Conservation (phyloP, 352 stramenopile species). For the Thraustotheca clavata region DNA sequence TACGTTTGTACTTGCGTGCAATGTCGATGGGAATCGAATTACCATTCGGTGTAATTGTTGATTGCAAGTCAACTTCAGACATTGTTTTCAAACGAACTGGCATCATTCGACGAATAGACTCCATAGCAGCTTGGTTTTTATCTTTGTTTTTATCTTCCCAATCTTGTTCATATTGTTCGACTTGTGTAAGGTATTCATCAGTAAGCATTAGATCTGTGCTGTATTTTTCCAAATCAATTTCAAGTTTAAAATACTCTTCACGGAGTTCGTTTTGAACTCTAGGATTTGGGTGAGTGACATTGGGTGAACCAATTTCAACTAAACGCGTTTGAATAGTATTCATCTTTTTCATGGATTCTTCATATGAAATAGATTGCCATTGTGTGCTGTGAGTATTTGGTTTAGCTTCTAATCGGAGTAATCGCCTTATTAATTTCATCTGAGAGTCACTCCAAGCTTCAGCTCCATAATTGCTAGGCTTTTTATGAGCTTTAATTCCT, state of each 20-base stretch:
- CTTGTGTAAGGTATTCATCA: constrained; percentile 85
- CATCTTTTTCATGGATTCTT: constrained; percentile 77
- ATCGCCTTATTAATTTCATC: too few relatives aligned
- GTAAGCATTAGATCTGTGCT: constrained; percentile 87
- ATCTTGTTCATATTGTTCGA: constrained; percentile 82
- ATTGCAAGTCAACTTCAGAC: constrained; percentile 64
- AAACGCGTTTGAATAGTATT: constrained; percentile 79
- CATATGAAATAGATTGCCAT: too few relatives aligned
- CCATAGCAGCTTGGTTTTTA: constrained; percentile 81
- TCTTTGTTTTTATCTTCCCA: constrained; percentile 88
- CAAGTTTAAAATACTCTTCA: constrained; percentile 89
- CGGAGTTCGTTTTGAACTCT: constrained; percentile 74
- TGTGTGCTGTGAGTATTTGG: too few relatives aligned
- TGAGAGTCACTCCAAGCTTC: too few relatives aligned
- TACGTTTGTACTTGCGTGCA: constrained; percentile 88
- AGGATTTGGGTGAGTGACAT: constrained; percentile 77
- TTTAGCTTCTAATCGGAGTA: too few relatives aligned
- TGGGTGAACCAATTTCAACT: constrained; percentile 86
- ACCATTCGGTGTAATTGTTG: constrained; percentile 54
- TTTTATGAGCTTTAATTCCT: constrained; percentile 69
- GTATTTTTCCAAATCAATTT: constrained; percentile 93
- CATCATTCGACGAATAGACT: constrained; percentile 87
- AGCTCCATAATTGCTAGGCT: too few relatives aligned
- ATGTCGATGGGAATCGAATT: constrained; percentile 65
- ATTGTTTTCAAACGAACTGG: constrained; percentile 83